phyloP scores from a whole-genome alignment of 2,329 filamentous ascomycete genomes.

The Neonectria hederae region DNA sequence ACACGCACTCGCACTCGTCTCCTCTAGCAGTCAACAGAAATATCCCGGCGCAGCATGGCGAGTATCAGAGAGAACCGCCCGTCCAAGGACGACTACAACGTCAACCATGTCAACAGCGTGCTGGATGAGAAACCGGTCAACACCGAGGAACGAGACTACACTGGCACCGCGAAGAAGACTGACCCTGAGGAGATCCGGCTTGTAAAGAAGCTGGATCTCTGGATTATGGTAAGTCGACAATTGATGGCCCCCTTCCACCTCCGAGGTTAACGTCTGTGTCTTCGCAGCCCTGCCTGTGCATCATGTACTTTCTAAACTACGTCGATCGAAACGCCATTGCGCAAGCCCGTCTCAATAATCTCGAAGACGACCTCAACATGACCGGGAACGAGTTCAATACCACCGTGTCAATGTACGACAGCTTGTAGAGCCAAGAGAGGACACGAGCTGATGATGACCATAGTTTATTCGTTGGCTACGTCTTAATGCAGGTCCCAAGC shows the following conservation, averaged over 20 bases:
- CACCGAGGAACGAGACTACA: slow-evolving; percentile 46
- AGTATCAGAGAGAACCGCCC: slow-evolving; percentile 12
- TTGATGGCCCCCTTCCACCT: not conserved
- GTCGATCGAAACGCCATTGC: slow-evolving; percentile 58
- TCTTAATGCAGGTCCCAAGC: slow-evolving; percentile 52
- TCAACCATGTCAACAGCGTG: slow-evolving; percentile 37
- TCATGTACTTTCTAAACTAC: slow-evolving; percentile 57
- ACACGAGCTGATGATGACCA: slow-evolving; percentile 5
- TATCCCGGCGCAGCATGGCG: slow-evolving; percentile 6
- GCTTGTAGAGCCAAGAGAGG: accelerated
- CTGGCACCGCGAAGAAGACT: slow-evolving; percentile 50
- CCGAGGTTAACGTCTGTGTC: not conserved
- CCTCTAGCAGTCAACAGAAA: slow-evolving; percentile 6
- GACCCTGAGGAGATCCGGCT: slow-evolving; percentile 52
- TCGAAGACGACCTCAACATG: slow-evolving; percentile 62
- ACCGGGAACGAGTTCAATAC: slow-evolving; percentile 64
- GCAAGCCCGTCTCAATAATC: slow-evolving; percentile 56
- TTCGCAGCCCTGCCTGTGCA: slow-evolving; percentile 45
- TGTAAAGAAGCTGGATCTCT: slow-evolving; percentile 52
- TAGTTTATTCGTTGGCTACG: slow-evolving; percentile 54
- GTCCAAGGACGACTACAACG: slow-evolving; percentile 29
- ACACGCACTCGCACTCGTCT: not conserved
- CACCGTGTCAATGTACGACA: slow-evolving; percentile 49
- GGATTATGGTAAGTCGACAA: slow-evolving; percentile 50
- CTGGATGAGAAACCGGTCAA: slow-evolving; percentile 36